These are phyloP conservation scores for Areca catechu DNA, from an alignment of 176 grass and related monocot species.

Conservation along the genomic window DNA sequence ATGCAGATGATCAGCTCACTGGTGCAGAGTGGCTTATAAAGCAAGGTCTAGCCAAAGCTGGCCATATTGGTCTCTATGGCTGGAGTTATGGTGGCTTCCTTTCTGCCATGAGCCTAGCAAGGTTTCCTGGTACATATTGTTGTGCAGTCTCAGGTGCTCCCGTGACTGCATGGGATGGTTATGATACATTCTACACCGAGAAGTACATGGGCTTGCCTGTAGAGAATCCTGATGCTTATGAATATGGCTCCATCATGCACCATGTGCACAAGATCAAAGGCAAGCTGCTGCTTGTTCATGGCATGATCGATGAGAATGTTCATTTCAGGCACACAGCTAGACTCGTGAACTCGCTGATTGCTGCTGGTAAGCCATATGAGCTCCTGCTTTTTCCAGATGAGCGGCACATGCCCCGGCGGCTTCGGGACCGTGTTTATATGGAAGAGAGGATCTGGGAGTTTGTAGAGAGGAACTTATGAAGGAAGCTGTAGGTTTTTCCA, in stretches of 20 bases:
- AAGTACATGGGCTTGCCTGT: constrained; percentile 84
- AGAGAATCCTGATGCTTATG: constrained; percentile 54
- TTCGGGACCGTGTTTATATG: constrained; percentile 83
- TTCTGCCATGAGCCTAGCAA: constrained; percentile 80
- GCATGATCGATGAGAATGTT: constrained; percentile 98
- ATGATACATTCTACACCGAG: constrained; percentile 94
- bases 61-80: constrained; percentile 85
- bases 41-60: constrained; percentile 72
- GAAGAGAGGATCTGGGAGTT: constrained; percentile 97
- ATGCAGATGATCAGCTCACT: constrained; percentile 78
- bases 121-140: constrained; percentile 57
- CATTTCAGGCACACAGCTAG: constrained; percentile 97
- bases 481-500: background rate
- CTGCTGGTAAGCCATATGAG: constrained; percentile 71
- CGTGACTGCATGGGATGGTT: constrained; percentile 91
- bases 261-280: constrained; percentile 76
- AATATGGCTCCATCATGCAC: constrained; percentile 80
- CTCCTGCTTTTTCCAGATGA: constrained; percentile 91
- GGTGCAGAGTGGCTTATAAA: constrained; percentile 91
- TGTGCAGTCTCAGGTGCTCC: constrained; percentile 91
- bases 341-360: constrained; percentile 67
- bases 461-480: constrained; percentile 79
- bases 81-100: constrained; percentile 98
- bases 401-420: constrained; percentile 82
- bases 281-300: constrained; percentile 81